These are phyloP conservation scores for Malus asiatica DNA, from an alignment of 306 rosid genomes.

Conservation along the genomic window DNA sequence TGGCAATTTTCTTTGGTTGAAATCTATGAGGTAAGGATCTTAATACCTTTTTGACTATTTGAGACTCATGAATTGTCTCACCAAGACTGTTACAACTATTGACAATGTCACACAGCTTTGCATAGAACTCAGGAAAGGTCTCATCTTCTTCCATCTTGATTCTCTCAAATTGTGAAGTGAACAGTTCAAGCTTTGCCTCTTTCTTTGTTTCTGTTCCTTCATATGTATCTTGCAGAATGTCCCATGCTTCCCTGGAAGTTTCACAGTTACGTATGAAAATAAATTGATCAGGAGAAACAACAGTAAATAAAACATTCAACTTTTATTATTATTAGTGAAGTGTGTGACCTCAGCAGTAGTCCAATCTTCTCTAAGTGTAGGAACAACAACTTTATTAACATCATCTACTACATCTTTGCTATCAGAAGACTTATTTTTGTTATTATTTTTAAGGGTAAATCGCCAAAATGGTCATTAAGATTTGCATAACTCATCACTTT, in stretches of 20 bases:
- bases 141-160: not conserved
- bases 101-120: not conserved
- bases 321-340: not conserved
- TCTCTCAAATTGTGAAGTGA: not conserved
- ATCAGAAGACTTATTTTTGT: no score
- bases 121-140: not conserved
- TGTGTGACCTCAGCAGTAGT: not conserved
- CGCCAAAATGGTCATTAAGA: no score
- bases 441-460: no score
- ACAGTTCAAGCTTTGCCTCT: not conserved
- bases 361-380: not conserved
- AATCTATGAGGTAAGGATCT: not conserved
- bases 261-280: not conserved
- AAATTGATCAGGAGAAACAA: not conserved
- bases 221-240: not conserved
- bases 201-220: not conserved
- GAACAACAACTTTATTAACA: not conserved
- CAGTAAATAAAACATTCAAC: not conserved
- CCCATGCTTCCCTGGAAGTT: not conserved
- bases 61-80: not conserved
- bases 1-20: not conserved
- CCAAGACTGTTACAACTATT: not conserved
- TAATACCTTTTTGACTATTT: not conserved
- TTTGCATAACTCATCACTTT: no score
- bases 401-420: no score